Base-by-base conservation (phyloP, 352 stramenopile genomes). In the Globisporangium barbulae region DNA sequence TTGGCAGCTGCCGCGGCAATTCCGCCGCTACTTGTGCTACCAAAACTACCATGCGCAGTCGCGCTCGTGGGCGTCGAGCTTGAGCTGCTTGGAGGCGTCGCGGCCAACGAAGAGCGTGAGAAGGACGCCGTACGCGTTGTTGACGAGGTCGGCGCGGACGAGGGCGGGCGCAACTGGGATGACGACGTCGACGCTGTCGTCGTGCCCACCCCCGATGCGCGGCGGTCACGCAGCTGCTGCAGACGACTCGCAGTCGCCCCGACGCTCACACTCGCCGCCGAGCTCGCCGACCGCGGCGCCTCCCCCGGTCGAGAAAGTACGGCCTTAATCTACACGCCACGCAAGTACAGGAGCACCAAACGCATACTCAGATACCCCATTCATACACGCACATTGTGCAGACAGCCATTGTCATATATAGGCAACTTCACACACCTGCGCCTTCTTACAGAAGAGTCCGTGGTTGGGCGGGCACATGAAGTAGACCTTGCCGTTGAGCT, bases 401-500 rank as follows among this genome's bases (percentile, higher is more conserved):
- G 5, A 48, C 17, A 48, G 17, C 1, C 42, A 19, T 9, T 19
- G 22, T 7, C 3, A 53, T 53, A 44, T 33, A 47, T 2, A 33
- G 8, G 22, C 33, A 48, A 6, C 12, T 7, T 30, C 7, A 39
- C 59, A 37, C 10, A 78, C 67, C 63, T 81, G 74, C 37, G 74
- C 59, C 52, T 72, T 79, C 70, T 88, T 90, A 35, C 90, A 78
- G 60, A 95, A 95, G 3, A 94, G 72, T 0, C 85, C 84, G 65
- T 90, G 76, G 66, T 90, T 85, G n/a, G 73, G 63, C 21, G 70
- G 70, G 53, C 85, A 94, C 2, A 63, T 77, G 66, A 96, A 96
- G 75, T 96, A 96, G 22, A 88, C 78, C 58, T 75, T 73, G 57
- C 85, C 88, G 56, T 91, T 91, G 53, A 96, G 71, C 68, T 90